Percentiles rank a stretch among this genome's conserved stretches.
phyloP scores from a whole-genome alignment of 148 eudicot species.

The Vaccinium myrtillus region DNA sequence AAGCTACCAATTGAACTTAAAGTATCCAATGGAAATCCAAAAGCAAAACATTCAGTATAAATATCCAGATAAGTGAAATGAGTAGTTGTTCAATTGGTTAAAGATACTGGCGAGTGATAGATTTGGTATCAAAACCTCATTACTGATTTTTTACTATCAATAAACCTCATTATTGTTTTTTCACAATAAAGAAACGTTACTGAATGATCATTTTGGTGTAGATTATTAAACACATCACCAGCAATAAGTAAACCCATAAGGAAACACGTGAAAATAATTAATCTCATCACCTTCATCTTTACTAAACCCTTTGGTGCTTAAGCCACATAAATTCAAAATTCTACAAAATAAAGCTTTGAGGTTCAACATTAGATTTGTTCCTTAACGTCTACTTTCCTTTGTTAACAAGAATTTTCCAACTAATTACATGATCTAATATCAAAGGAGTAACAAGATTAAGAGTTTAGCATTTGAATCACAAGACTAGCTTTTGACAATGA shows the following conservation, averaged over 20 bases:
- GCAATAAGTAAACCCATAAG: neutral
- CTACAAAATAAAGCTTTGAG: neutral
- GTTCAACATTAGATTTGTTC: neutral
- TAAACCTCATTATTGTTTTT: neutral
- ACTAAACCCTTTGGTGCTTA: neutral
- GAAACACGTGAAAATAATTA: neutral
- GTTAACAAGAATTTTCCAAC: neutral
- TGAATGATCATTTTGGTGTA: neutral
- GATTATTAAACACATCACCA: neutral
- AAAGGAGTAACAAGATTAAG: neutral
- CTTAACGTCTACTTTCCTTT: neutral
- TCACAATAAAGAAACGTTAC: neutral
- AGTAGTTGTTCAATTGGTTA: too few relatives aligned
- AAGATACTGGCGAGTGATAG: neutral
- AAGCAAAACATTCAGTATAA: neutral
- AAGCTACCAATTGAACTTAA: neutral
- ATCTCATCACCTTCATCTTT: neutral
- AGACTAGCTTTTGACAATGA: neutral
- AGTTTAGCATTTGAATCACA: neutral
- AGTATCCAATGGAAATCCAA: neutral
- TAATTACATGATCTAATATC: neutral
- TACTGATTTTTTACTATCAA: neutral
- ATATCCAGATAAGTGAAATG: neutral
- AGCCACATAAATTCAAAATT: neutral
- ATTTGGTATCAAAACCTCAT: neutral